Percentiles rank a stretch among this genome's conserved stretches.
These are phyloP conservation scores for Ophiocordyceps sinensis DNA, from an alignment of 2,329 filamentous ascomycete species.

Conservation along the genomic window DNA sequence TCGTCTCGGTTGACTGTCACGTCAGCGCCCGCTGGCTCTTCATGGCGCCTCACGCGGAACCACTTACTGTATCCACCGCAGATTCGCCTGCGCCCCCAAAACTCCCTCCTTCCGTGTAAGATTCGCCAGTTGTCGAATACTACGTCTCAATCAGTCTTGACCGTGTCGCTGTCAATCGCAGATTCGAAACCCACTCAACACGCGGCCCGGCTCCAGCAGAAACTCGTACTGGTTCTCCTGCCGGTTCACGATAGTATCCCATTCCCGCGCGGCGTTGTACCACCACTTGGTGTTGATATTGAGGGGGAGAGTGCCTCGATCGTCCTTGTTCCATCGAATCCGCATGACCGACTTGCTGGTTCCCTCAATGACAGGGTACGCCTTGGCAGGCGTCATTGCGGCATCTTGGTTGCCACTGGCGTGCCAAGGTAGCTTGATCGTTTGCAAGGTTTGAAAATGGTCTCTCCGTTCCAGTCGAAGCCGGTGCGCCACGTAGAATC, in stretches of 20 bases:
- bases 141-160: conserved; percentile 14
- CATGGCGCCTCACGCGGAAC: background rate
- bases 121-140: conserved; percentile 97
- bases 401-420: conserved; percentile 82
- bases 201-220: conserved; percentile 63
- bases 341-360: conserved; percentile 33
- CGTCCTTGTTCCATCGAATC: conserved; percentile 87
- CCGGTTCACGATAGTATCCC: conserved; percentile 53
- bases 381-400: conserved; percentile 56
- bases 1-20: conserved; percentile 61
- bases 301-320: conserved; percentile 58
- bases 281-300: conserved; percentile 39
- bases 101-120: conserved; percentile 71
- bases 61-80: conserved; percentile 80
- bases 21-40: background rate
- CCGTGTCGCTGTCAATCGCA: background rate
- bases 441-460: conserved; percentile 43
- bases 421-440: conserved; percentile 54
- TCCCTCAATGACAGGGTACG: conserved; percentile 59
- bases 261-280: conserved; percentile 70
- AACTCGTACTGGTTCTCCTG: conserved; percentile 60
- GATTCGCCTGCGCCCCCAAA: conserved; percentile 72
- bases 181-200: conserved; percentile 49
- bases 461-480: conserved; percentile 38
- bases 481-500: conserved; percentile 55